phyloP scores from a whole-genome alignment of 805 yeast genomes.

The Debaryomyces castellii region DNA sequence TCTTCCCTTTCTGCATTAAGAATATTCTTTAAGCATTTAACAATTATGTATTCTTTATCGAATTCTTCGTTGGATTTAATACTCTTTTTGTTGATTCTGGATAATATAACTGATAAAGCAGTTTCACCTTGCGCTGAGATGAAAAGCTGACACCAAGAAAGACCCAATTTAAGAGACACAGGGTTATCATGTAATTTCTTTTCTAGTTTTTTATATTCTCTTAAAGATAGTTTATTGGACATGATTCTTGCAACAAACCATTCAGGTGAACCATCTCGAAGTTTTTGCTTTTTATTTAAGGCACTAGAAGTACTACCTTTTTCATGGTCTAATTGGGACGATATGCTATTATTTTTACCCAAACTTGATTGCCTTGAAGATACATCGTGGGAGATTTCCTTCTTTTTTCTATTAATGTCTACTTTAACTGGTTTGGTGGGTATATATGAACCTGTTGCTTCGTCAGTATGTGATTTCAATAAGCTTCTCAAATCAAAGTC shows the following conservation, averaged over 20 bases:
- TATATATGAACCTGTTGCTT: background rate
- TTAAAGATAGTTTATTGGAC: conserved; percentile 29
- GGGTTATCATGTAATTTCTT: conserved; percentile 27
- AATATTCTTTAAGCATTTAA: conserved; percentile 37
- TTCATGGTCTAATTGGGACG: background rate
- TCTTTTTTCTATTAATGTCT: background rate
- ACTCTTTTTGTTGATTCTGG: conserved; percentile 39
- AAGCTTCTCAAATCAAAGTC: conserved; percentile 33
- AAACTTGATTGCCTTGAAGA: background rate
- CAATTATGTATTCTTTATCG: conserved; percentile 38
- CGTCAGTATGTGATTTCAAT: conserved; percentile 2
- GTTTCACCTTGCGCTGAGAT: conserved; percentile 44
- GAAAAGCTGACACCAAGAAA: conserved; percentile 31
- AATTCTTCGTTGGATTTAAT: conserved; percentile 46
- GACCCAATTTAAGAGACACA: conserved; percentile 16
- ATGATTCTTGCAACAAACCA: conserved; percentile 41
- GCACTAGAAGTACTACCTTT: background rate
- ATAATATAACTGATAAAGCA: conserved; percentile 38
- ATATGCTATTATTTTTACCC: background rate
- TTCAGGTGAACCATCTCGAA: conserved; percentile 39
- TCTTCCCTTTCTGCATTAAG: conserved; percentile 24
- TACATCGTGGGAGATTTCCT: background rate
- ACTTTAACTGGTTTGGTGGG: background rate
- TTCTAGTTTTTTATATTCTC: conserved; percentile 34
- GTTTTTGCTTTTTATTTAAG: conserved; percentile 19